Evolutionary conservation across 148 eudicot genomes (phyloP).

Genomic region (Selenicereus undatus): DNA sequence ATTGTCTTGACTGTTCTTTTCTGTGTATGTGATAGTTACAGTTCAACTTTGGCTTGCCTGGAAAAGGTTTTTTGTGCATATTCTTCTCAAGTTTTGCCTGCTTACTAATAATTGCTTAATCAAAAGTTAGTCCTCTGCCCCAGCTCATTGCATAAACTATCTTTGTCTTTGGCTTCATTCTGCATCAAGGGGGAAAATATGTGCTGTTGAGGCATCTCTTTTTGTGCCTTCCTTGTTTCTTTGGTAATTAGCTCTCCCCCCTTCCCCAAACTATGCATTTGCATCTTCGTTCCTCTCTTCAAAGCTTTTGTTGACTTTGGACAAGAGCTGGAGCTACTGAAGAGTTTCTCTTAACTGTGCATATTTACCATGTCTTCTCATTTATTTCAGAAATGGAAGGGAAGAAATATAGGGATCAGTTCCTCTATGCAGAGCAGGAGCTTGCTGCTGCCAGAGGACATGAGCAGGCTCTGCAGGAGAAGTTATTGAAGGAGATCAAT

Average conservation of each 20-base stretch:
- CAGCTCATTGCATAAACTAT: neutral
- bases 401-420: conserved; percentile 63
- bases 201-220: neutral
- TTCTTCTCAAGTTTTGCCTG: neutral
- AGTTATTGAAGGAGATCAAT: conserved; percentile 70
- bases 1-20: neutral
- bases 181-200: neutral
- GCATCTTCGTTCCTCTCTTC: neutral
- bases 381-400: conserved; percentile 60
- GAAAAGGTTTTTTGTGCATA: neutral
- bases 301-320: neutral
- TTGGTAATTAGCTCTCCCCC: neutral
- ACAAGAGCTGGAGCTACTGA: neutral
- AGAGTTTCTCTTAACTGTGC: neutral
- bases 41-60: neutral
- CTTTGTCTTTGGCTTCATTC: neutral
- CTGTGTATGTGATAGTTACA: neutral
- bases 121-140: too few species aligned
- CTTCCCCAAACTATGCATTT: neutral
- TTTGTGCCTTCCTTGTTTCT: neutral
- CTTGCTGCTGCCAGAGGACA: conserved; percentile 94
- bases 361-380: neutral
- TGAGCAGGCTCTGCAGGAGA: conserved; percentile 78
- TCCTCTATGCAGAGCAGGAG: conserved; percentile 75
- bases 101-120: too few species aligned